Base-by-base conservation (phyloP, 306 rosid species). In the Rosa rugosa region DNA sequence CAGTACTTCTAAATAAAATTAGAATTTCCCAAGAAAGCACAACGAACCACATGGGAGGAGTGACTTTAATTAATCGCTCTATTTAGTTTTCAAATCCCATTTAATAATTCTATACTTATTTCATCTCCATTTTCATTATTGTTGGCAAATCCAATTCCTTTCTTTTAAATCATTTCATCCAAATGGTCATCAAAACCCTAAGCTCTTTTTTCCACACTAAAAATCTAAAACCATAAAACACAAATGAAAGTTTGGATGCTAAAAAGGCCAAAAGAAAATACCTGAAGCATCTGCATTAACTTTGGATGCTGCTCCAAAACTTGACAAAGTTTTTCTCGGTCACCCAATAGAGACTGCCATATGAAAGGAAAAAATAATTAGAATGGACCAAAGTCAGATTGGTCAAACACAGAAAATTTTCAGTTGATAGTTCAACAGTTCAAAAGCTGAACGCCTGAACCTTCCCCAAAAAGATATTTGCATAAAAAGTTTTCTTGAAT, bases 201-300 rank as follows among this genome's bases (percentile, higher is more conserved):
- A 6, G 16, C 16, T 11, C 27, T 20, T 72, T 36, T 34, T 36
- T 72, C 31, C 46, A 4, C 12, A 36, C 17, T 16, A 2, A 31
- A 34, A 25, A 65, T 7, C 18, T 5, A 47, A 49, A 9, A 71
- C 44, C 14, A 27, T 71, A 62, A 62, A 12, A 12, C 40, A 5
- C 8, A 31, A 51, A 27, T 2, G 4, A 14, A 63, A 63, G 11
- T 8, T 57, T n/a, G 56, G 23, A 60, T 34, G 11, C 49, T n/a
- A 8, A 51, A 40, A 73, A 74, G 72, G 23, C 5, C 62, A 14
- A 59, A 22, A 42, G 75, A 9, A 67, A 81, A 73, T 68, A 95
- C 99, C 99, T 95, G 96, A 85, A 95, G 98, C 99, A 95, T 86
- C 93, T 93, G 97, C 99, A 93, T 90, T 84, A 95, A 86, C 82